Evolutionary conservation across 805 yeast species (phyloP), one percentile per base, ranked within the genome.

Genomic region (Candida easanensis): DNA sequence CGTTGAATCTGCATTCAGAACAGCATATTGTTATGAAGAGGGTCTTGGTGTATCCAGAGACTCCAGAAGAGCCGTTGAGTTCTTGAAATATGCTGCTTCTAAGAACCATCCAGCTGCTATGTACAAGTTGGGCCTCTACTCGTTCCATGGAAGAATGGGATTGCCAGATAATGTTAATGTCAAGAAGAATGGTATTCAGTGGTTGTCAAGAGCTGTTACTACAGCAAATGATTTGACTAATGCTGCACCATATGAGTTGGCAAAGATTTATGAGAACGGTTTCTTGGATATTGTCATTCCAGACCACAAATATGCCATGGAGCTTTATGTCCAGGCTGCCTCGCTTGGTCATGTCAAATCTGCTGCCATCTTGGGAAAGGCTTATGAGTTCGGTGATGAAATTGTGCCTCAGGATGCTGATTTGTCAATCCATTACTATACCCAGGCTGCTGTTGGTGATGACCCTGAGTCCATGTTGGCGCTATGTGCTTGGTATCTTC

Each of bases 91-190:
- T 58, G 96, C 98, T 0, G 95, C 98, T 0, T 76, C 89, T 25
- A 84, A 85, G 60, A 88, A 87, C 57, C 99, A 91, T 63, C 89
- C 97, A 0, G 90, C 95, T n/a, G 97, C 98, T 4, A 88, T 91
- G 95, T 85, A 83, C 68, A 87, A 90, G 61, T 70, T 89, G 50
- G 99, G 98, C 4, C 72, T 88, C 33, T 88, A 90, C 54, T 84
- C 88, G 30, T 93, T 84, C 64, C 79, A 88, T 57, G 80, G 87
- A 4, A 73, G 84, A 47, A 82, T 91, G 91, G 97, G 98, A 1
- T 61, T 91, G 26, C 70, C 83, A 1, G 72, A 75, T 44, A 83
- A 79, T 55, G 68, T 80, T 16, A 80, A 75, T 40, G 82, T 88
- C 18, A 85, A 88, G 56, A 86, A 83, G 56, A 80, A 80, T 54